Percentiles rank a stretch among this genome's conserved stretches.
These are phyloP conservation scores for Arabidopsis thaliana DNA, from an alignment of 345 rosid genomes.

Conservation along the genomic window DNA sequence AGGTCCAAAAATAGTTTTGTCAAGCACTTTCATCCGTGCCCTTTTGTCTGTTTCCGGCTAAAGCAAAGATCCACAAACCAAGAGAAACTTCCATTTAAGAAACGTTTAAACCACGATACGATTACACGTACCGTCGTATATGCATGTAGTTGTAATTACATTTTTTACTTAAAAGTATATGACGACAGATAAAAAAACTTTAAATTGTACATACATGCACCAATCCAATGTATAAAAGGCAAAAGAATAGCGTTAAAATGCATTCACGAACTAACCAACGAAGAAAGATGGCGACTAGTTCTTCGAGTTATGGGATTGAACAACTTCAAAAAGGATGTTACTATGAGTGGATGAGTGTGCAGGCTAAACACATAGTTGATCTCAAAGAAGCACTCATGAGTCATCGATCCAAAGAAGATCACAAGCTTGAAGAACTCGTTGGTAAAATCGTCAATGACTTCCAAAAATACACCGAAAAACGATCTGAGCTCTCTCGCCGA, in stretches of 20 bases:
- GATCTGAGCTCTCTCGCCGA: slow-evolving; percentile 26
- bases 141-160: slow-evolving; percentile 22
- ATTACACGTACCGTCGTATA: slow-evolving; percentile 29
- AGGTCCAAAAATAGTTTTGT: neutral
- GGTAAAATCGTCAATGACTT: slow-evolving; percentile 33
- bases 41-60: neutral
- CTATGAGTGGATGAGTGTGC: slow-evolving; percentile 39
- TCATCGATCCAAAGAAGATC: slow-evolving; percentile 16
- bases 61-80: slow-evolving; percentile 29
- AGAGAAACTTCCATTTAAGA: neutral
- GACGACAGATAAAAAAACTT: neutral
- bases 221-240: slow-evolving; percentile 21
- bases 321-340: slow-evolving; percentile 30
- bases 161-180: neutral
- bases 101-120: neutral
- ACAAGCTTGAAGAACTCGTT: slow-evolving; percentile 21
- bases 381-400: slow-evolving; percentile 42
- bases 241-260: neutral
- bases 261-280: slow-evolving; percentile 6
- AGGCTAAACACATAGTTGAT: slow-evolving; percentile 28
- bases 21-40: neutral
- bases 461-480: slow-evolving; percentile 30
- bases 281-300: slow-evolving; percentile 23
- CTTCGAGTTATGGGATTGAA: slow-evolving; percentile 16
- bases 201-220: slow-evolving; percentile 10